phyloP scores from a whole-genome alignment of 2,329 filamentous ascomycete genomes.

The Cercospora sp. region DNA sequence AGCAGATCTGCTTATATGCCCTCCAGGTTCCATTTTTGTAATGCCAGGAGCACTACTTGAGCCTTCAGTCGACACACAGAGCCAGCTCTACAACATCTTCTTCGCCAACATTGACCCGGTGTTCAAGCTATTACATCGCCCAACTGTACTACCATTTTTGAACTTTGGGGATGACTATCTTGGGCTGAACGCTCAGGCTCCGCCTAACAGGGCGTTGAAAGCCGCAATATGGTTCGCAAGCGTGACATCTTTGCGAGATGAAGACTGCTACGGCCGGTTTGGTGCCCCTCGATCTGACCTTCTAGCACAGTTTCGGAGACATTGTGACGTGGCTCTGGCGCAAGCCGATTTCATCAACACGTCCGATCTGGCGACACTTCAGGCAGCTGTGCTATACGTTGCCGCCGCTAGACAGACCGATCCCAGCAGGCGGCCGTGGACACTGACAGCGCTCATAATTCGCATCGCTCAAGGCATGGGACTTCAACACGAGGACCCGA shows the following conservation, averaged over 20 bases:
- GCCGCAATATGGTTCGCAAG: constrained; percentile 37
- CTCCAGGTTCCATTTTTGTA: constrained; percentile 34
- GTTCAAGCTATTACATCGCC: constrained; percentile 35
- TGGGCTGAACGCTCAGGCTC: constrained; percentile 26
- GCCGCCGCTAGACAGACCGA: constrained; percentile 31
- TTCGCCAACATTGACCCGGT: constrained; percentile 36
- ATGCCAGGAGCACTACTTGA: constrained; percentile 36
- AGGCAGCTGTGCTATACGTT: constrained; percentile 34
- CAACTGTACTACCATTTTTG: constrained; percentile 31
- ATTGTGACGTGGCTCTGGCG: constrained; percentile 33
- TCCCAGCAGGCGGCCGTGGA: constrained; percentile 35
- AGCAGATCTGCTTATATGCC: constrained; percentile 34
- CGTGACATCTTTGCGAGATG: constrained; percentile 34
- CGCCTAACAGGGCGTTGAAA: constrained; percentile 32
- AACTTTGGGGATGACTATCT: constrained; percentile 31
- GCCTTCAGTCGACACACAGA: constrained; percentile 23
- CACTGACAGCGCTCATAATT: constrained; percentile 32
- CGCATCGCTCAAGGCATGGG: constrained; percentile 37
- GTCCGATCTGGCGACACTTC: constrained; percentile 35
- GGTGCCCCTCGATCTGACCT: constrained; percentile 23
- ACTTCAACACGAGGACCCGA: constrained; percentile 33
- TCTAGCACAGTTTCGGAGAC: constrained; percentile 28
- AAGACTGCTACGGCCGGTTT: constrained; percentile 30
- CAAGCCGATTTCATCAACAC: constrained; percentile 38
- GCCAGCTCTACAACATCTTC: constrained; percentile 29